Percentiles rank a stretch among this genome's conserved stretches.
Evolutionary conservation across 140 eudicot genomes (phyloP).

Genomic region (Cichorium intybus): DNA sequence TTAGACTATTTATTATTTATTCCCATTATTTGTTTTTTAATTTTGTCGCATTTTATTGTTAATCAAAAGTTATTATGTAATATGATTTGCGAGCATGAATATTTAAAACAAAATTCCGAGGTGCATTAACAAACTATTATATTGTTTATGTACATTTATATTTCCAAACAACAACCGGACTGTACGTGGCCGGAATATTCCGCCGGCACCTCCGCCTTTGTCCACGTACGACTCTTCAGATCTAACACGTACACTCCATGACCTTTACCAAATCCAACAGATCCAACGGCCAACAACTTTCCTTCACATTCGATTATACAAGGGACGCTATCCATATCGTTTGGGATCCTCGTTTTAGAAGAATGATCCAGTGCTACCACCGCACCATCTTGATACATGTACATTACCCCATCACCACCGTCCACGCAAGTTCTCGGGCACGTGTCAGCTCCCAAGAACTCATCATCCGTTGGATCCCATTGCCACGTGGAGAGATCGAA

Average conservation of each 20-base stretch:
- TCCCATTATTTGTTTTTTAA: background rate
- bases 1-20: background rate
- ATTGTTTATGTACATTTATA: slow-evolving; percentile 20
- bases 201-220: slow-evolving; percentile 39
- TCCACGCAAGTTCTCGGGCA: slow-evolving; percentile 59
- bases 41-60: background rate
- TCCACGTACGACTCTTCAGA: slow-evolving; percentile 45
- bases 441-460: slow-evolving; percentile 40
- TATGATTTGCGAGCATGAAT: no score
- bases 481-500: slow-evolving; percentile 46
- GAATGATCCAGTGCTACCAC: slow-evolving; percentile 32
- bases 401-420: slow-evolving; percentile 42
- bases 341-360: slow-evolving; percentile 53
- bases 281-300: slow-evolving; percentile 59
- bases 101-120: background rate
- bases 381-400: slow-evolving; percentile 37
- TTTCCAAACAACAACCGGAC: slow-evolving; percentile 64
- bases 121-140: no score
- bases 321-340: slow-evolving; percentile 32
- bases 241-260: slow-evolving; percentile 50
- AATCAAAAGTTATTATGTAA: background rate
- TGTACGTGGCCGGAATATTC: slow-evolving; percentile 70
- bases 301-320: slow-evolving; percentile 52
- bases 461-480: slow-evolving; percentile 45
- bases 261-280: slow-evolving; percentile 36